Evolutionary conservation across 2,329 filamentous ascomycete genomes (phyloP).

Genomic region (Cladophialophora bantiana): DNA sequence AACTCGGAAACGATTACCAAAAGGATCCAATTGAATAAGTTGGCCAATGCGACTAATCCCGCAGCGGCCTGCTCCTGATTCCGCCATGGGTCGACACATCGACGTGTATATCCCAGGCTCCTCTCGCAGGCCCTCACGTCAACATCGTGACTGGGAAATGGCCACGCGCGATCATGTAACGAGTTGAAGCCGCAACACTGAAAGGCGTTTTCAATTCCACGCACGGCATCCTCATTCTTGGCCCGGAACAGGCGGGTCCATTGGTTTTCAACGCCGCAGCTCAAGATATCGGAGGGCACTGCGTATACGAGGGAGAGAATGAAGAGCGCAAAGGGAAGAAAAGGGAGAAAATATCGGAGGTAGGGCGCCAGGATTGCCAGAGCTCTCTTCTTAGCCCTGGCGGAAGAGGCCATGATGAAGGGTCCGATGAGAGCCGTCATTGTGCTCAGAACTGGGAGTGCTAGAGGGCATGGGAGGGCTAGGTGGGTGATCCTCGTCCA

Average conservation of each 20-base stretch:
- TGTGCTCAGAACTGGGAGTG: conserved; percentile 19
- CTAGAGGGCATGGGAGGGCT: conserved; percentile 20
- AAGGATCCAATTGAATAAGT: conserved; percentile 28
- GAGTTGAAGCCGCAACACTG: conserved; percentile 49
- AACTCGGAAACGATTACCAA: conserved; percentile 20
- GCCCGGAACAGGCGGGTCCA: conserved; percentile 45
- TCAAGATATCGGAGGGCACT: conserved; percentile 40
- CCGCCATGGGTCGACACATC: conserved; percentile 45
- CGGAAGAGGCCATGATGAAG: background rate
- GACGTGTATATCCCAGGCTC: conserved; percentile 44
- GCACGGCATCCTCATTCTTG: conserved; percentile 45
- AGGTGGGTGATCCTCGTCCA: conserved; percentile 18
- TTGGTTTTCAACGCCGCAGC: conserved; percentile 44
- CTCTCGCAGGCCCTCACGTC: conserved; percentile 45
- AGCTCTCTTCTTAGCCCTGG: conserved; percentile 3
- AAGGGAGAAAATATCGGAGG: conserved; percentile 4
- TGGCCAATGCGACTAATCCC: conserved; percentile 40
- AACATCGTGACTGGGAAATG: conserved; percentile 46
- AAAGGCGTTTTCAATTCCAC: conserved; percentile 45
- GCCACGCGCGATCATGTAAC: conserved; percentile 49
- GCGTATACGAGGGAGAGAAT: conserved; percentile 45
- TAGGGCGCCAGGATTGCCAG: background rate
- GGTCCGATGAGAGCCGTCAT: conserved; percentile 11
- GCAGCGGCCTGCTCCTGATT: conserved; percentile 42
- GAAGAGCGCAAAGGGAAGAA: conserved; percentile 43